Percentiles rank a stretch among this genome's conserved stretches.
These are phyloP conservation scores for Dillenia turbinata DNA, from an alignment of 164 flowering plant genomes.

Conservation along the genomic window DNA sequence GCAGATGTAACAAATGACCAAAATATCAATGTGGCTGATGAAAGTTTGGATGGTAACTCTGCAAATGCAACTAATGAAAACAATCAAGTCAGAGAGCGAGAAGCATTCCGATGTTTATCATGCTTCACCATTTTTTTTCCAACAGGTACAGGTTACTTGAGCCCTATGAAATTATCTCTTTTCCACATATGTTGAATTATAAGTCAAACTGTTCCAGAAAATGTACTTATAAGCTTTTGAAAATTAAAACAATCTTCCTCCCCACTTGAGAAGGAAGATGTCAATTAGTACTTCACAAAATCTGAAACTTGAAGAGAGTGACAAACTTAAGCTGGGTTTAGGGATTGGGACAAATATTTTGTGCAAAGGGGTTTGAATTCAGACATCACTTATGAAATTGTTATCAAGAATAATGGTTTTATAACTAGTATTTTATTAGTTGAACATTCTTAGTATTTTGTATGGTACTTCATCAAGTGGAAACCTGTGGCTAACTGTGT, in stretches of 20 bases:
- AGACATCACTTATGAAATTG: neutral
- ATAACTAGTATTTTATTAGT: neutral
- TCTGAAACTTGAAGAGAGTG: too few species aligned
- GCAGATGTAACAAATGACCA: constrained; percentile 4
- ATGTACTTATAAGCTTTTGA: neutral
- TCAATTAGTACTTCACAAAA: too few species aligned
- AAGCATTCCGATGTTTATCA: constrained; percentile 65
- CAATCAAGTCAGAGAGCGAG: constrained; percentile 27
- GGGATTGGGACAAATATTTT: too few species aligned
- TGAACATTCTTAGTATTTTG: neutral
- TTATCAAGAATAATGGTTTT: neutral
- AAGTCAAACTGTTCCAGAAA: too few species aligned
- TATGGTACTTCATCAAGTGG: too few species aligned
- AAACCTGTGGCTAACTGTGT: neutral
- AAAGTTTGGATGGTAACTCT: constrained; percentile 6
- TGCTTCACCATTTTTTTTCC: constrained; percentile 75
- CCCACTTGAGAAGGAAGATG: neutral
- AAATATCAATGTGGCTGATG: constrained; percentile 4
- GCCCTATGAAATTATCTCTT: neutral
- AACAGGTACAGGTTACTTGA: constrained; percentile 34
- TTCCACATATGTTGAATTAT: neutral
- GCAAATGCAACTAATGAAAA: constrained; percentile 13
- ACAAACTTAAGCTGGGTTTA: too few species aligned
- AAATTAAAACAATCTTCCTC: neutral
- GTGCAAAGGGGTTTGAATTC: too few species aligned